Evolutionary conservation across 805 yeast species (phyloP).

Genomic region (Teunomyces cretensis): DNA sequence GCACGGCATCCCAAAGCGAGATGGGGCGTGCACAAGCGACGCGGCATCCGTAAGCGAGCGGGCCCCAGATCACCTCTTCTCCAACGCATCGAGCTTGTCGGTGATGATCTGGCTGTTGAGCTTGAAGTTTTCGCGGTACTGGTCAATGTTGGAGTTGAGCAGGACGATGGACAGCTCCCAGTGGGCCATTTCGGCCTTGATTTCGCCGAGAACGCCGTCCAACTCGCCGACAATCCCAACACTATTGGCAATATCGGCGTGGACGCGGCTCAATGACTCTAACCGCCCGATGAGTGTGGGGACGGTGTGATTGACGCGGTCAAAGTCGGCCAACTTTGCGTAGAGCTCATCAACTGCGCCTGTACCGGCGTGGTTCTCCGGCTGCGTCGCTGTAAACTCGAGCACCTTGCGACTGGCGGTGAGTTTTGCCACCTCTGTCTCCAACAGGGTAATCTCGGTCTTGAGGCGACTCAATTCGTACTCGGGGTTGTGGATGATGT

Average conservation of each 20-base stretch:
- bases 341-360: slow-evolving; percentile 26
- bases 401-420: slow-evolving; percentile 13
- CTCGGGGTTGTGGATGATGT: slow-evolving; percentile 36
- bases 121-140: slow-evolving; percentile 20
- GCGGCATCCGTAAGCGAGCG: neutral
- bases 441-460: slow-evolving; percentile 21
- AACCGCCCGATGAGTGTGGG: slow-evolving; percentile 30
- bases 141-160: slow-evolving; percentile 23
- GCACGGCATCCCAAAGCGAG: neutral
- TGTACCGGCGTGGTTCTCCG: neutral
- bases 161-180: slow-evolving; percentile 30
- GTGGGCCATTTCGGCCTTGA: slow-evolving; percentile 23
- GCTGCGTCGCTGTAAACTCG: slow-evolving; percentile 7
- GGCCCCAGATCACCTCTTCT: no score
- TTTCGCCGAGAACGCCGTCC: slow-evolving; percentile 24
- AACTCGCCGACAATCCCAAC: slow-evolving; percentile 23
- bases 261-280: slow-evolving; percentile 31
- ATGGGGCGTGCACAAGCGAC: slow-evolving; percentile 2
- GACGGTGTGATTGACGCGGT: slow-evolving; percentile 17
- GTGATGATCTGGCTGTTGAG: slow-evolving; percentile 20
- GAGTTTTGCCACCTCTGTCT: slow-evolving; percentile 25
- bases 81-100: slow-evolving; percentile 6
- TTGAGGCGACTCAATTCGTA: slow-evolving; percentile 24
- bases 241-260: slow-evolving; percentile 29
- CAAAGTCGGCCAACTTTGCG: slow-evolving; percentile 25